Base-by-base conservation (phyloP, 345 rosid genomes). In the Adansonia digitata region DNA sequence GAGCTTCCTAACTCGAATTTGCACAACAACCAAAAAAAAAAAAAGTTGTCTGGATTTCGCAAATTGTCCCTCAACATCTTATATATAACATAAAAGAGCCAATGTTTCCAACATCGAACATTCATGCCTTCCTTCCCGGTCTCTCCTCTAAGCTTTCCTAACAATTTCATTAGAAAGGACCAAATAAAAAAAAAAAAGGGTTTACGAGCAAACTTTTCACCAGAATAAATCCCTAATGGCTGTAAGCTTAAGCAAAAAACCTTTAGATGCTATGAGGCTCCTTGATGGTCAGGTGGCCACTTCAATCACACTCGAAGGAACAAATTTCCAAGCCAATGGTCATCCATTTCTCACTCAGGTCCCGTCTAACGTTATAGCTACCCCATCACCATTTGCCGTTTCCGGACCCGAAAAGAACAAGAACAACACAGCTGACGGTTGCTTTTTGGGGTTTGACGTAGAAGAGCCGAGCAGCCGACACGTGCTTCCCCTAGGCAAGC, bases 401-500 rank as follows among this genome's bases (percentile, higher is more conserved):
- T 66, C 42, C 42, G 42, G 42, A 6, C 51, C 72, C 57, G 88
- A 85, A 29, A 82, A 79, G 1, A 74, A 69, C 87, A 2, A 18
- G 76, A 13, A 55, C 85, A 49, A 49, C 57, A 9, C 13, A 55
- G 27, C 29, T 22, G 29, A 55, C 0, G 17, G 31, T 22, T 12
- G 81, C 29, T 92, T 92, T 66, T 24, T 92, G 8, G 97, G 94
- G 20, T 90, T 94, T 46, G 75, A 79, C 2, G 51, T 84, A 1
- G 53, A 24, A 0, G 82, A 83, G 11, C 57, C 92, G n/a, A 69
- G 49, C 2, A 78, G 88, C 84, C 82, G 80, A 31, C 96, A 90
- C 79, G 94, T 87, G 18, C n/a, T 27, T 2, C 77, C 91, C 15
- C 45, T 92, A 0, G 97, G 98, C 4, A 88, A 89, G 74, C 85